Evolutionary conservation across 2,329 filamentous ascomycete genomes (phyloP).

Genomic region (Penicillium sp.): DNA sequence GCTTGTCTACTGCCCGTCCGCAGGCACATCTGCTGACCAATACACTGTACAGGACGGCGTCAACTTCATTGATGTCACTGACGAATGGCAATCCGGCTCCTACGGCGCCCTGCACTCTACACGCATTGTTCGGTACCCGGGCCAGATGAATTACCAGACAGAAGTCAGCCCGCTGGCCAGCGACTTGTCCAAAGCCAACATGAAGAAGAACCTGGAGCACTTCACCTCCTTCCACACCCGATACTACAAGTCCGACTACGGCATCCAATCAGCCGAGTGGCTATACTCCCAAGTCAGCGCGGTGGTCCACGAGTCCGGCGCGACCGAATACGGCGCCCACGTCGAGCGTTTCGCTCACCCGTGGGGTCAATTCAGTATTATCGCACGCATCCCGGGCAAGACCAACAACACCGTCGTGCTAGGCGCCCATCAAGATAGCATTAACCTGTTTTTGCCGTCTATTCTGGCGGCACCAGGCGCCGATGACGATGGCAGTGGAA

Average conservation of each 20-base stretch:
- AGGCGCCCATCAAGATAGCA: slow-evolving; percentile 91
- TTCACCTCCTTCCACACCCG: slow-evolving; percentile 62
- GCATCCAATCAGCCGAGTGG: slow-evolving; percentile 85
- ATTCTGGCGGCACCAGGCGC: slow-evolving; percentile 84
- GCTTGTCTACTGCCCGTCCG: background rate
- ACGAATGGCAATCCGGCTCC: slow-evolving; percentile 61
- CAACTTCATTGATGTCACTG: slow-evolving; percentile 94
- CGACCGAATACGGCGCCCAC: slow-evolving; percentile 64
- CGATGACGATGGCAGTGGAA: slow-evolving; percentile 93
- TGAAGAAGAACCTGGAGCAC: slow-evolving; percentile 75
- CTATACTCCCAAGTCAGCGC: slow-evolving; percentile 72
- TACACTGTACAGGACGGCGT: slow-evolving; percentile 66
- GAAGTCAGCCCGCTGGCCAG: slow-evolving; percentile 68
- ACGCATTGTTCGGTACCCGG: slow-evolving; percentile 63
- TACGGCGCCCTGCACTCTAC: slow-evolving; percentile 50
- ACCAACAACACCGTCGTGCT: slow-evolving; percentile 83
- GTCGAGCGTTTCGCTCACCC: slow-evolving; percentile 76
- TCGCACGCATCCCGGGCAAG: slow-evolving; percentile 86
- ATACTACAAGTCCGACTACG: slow-evolving; percentile 63
- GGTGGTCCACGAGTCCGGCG: slow-evolving; percentile 71
- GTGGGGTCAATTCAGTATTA: slow-evolving; percentile 89
- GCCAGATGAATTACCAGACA: slow-evolving; percentile 64
- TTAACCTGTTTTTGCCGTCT: slow-evolving; percentile 87
- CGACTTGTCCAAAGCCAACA: slow-evolving; percentile 72
- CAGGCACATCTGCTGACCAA: background rate